Evolutionary conservation across 176 grass and related monocot species (phyloP).

Genomic region (Rhynchospora breviuscula): DNA sequence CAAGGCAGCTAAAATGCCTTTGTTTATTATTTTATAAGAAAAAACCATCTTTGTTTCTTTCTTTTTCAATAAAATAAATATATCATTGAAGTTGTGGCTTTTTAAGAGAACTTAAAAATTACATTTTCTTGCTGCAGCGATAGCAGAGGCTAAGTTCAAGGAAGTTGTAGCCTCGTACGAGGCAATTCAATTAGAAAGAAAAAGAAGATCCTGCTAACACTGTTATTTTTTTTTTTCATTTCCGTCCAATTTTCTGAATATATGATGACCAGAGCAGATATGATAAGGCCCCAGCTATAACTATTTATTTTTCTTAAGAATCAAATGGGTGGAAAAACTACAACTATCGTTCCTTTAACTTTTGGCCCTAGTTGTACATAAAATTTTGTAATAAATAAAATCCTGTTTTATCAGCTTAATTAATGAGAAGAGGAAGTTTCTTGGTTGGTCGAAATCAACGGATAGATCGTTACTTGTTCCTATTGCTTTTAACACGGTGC

Average conservation of each 20-base stretch:
- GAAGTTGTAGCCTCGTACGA: slow-evolving; percentile 73
- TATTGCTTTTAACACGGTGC: background rate
- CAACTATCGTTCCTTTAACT: background rate
- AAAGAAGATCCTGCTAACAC: slow-evolving; percentile 41
- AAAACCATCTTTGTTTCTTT: background rate
- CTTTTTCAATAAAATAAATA: slow-evolving; percentile 7
- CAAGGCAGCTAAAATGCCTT: background rate
- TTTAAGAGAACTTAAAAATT: background rate
- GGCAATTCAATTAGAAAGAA: slow-evolving; percentile 71
- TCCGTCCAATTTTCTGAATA: background rate
- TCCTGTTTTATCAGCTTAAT: background rate
- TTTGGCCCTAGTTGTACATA: background rate
- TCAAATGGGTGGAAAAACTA: no score
- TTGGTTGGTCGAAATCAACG: no score
- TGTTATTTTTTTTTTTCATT: background rate
- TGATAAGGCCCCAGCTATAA: background rate
- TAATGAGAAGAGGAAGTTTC: no score
- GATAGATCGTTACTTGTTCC: no score
- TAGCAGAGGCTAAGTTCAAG: slow-evolving; percentile 82
- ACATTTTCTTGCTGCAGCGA: slow-evolving; percentile 29
- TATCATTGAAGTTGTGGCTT: background rate
- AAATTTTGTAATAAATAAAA: background rate
- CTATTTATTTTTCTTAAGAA: background rate
- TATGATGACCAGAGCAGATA: background rate
- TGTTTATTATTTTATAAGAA: background rate